Conservation (phyloP, 768 basidiomycete species). For the Mycena maculata region DNA sequence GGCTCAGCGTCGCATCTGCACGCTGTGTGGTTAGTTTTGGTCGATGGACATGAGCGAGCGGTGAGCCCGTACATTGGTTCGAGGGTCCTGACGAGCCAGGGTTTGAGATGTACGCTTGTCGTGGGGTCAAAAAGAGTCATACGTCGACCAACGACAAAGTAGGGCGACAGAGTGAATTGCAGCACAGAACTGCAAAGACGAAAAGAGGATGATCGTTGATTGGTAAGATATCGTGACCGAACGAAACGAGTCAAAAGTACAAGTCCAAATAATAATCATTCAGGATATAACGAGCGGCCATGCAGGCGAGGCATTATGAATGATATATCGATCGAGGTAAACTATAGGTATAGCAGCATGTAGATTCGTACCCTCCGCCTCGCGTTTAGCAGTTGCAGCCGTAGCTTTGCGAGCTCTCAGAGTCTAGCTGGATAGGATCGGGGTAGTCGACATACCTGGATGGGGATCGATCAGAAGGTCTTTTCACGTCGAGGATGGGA, state of each 20-base stretch:
- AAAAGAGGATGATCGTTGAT: conserved; percentile 7
- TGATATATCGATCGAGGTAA: conserved; percentile 19
- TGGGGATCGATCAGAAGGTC: conserved; percentile 22
- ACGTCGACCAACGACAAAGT: conserved; percentile 26
- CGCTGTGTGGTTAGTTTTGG: conserved; percentile 37
- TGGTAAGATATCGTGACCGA: neutral
- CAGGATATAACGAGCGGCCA: conserved; percentile 28
- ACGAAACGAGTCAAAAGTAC: neutral
- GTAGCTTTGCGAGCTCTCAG: conserved; percentile 90
- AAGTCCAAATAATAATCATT: conserved; percentile 19
- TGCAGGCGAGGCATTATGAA: conserved; percentile 29
- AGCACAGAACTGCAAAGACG: neutral
- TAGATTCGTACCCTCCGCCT: conserved; percentile 20
- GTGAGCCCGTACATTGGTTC: conserved; percentile 85
- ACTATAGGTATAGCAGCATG: conserved; percentile 35
- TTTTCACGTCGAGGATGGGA: conserved; percentile 22
- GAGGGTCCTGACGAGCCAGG: conserved; percentile 89
- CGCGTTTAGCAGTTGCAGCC: conserved; percentile 85
- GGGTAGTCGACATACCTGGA: conserved; percentile 96
- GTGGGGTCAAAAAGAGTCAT: conserved; percentile 81
- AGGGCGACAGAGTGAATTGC: neutral
- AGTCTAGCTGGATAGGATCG: conserved; percentile 97
- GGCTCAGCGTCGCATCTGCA: conserved; percentile 96
- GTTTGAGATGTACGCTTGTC: conserved; percentile 75
- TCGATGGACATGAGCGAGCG: conserved; percentile 14